Conservation (phyloP, 306 rosid genomes). For the Dalbergia cultrata region DNA sequence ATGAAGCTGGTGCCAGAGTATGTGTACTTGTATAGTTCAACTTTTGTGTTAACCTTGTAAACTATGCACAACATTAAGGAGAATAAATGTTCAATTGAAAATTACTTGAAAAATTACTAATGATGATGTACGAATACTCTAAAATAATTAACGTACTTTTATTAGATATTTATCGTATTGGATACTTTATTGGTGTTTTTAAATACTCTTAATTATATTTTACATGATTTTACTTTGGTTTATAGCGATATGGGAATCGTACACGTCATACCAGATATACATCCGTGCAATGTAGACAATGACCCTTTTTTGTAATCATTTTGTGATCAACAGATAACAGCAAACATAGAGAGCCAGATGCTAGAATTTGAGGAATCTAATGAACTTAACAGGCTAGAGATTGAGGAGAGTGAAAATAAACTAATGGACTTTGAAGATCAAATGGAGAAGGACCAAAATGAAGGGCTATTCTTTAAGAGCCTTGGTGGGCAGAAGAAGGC, state of each 20-base stretch:
- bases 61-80: not conserved
- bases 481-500: slow-evolving; percentile 60
- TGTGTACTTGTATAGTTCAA: slow-evolving; percentile 28
- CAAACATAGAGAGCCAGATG: slow-evolving; percentile 82
- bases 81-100: slow-evolving; percentile 14
- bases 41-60: slow-evolving; percentile 36
- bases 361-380: slow-evolving; percentile 78
- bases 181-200: too few species aligned
- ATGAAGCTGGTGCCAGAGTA: slow-evolving; percentile 82
- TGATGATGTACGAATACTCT: too few species aligned
- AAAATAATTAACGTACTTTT: too few species aligned
- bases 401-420: slow-evolving; percentile 66
- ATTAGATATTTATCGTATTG: too few species aligned
- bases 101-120: slow-evolving; percentile 6
- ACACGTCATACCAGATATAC: too few species aligned
- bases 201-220: too few species aligned
- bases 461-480: slow-evolving; percentile 81
- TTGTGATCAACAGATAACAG: slow-evolving; percentile 68
- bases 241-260: too few species aligned
- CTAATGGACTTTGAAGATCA: slow-evolving; percentile 67
- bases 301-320: slow-evolving; percentile 19
- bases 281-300: too few species aligned
- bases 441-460: slow-evolving; percentile 75
- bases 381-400: slow-evolving; percentile 65
- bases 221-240: too few species aligned